These are phyloP conservation scores for Mortierella polycephala DNA, from an alignment of 371 early-diverging fungal genomes.

Conservation along the genomic window DNA sequence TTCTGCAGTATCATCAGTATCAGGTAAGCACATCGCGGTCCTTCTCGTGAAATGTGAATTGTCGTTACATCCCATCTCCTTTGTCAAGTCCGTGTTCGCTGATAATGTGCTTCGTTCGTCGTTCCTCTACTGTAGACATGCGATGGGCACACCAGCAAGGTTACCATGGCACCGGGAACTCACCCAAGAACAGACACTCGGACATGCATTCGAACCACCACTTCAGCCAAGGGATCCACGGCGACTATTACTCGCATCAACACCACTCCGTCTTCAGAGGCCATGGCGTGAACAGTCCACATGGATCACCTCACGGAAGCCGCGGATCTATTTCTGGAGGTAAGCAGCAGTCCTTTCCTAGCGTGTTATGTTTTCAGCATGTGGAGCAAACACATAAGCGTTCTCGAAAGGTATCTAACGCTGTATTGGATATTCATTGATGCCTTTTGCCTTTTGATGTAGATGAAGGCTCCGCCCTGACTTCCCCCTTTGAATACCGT, in stretches of 20 bases:
- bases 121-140: conserved; percentile 20
- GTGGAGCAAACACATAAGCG: neutral
- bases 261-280: conserved; percentile 35
- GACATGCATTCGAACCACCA: conserved; percentile 43
- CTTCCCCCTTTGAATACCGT: conserved; percentile 50
- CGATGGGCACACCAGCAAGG: conserved; percentile 44
- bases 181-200: conserved; percentile 32
- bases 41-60: neutral
- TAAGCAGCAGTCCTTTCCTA: neutral
- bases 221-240: conserved; percentile 34
- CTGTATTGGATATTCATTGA: neutral
- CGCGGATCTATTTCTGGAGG: conserved; percentile 52
- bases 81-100: no score
- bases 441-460: conserved; percentile 2
- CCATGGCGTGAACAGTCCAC: conserved; percentile 38
- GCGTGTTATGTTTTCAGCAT: neutral
- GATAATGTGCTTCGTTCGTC: no score
- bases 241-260: conserved; percentile 42
- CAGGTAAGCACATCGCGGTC: conserved; percentile 26
- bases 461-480: conserved; percentile 46
- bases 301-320: conserved; percentile 52
- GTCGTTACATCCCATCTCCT: neutral
- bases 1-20: conserved; percentile 19
- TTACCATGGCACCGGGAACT: conserved; percentile 40
- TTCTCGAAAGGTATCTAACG: no score